Percentiles rank a stretch among this genome's conserved stretches.
phyloP scores from a whole-genome alignment of 768 basidiomycete genomes.

The Russula virescens region DNA sequence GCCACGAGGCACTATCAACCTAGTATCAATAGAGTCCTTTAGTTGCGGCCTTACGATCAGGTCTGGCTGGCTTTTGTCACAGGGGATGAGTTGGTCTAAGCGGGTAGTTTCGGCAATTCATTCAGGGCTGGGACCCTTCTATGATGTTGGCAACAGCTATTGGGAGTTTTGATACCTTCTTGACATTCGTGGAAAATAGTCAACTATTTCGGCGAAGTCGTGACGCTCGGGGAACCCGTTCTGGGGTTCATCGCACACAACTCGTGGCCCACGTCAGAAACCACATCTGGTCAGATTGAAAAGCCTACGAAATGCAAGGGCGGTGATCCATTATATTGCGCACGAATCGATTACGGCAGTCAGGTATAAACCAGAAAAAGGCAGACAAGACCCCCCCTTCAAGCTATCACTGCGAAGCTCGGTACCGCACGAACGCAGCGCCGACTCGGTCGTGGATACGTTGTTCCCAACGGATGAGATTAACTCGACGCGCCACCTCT shows the following conservation, averaged over 20 bases:
- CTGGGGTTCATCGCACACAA: background rate
- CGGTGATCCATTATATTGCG: background rate
- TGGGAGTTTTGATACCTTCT: background rate
- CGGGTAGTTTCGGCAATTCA: background rate
- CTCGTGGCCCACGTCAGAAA: background rate
- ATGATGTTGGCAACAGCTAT: background rate
- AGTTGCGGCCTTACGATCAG: constrained; percentile 2
- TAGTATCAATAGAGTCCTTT: background rate
- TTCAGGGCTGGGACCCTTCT: background rate
- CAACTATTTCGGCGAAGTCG: background rate
- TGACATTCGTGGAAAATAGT: background rate
- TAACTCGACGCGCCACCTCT: constrained; percentile 64
- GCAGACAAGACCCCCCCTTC: background rate
- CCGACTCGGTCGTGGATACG: constrained; percentile 56
- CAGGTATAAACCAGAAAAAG: background rate
- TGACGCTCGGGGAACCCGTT: background rate
- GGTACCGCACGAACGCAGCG: constrained; percentile 35
- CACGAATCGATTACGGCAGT: background rate
- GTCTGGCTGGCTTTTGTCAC: background rate
- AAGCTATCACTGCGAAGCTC: constrained; percentile 1
- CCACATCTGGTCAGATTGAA: background rate
- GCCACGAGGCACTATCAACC: background rate
- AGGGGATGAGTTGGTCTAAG: background rate
- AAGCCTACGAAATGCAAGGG: background rate
- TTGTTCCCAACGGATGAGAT: constrained; percentile 78